phyloP scores from a whole-genome alignment of 2,329 filamentous ascomycete genomes.

The Aspergillus sp. region DNA sequence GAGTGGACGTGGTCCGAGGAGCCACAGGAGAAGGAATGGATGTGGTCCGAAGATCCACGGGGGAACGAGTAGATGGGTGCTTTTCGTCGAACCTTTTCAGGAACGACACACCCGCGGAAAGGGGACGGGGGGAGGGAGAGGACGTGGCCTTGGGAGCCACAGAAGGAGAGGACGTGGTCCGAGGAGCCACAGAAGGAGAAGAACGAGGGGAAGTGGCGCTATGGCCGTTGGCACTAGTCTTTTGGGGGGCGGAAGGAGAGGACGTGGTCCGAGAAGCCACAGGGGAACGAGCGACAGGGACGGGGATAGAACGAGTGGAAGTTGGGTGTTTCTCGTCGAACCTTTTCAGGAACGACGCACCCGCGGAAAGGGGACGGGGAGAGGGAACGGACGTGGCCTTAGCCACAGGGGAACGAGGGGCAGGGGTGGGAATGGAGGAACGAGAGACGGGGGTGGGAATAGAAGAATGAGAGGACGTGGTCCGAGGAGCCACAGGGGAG shows the following conservation, averaged over 20 bases:
- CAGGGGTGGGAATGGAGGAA: not conserved
- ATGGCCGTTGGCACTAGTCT: too few species aligned
- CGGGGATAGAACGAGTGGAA: not conserved
- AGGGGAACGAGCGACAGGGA: not conserved
- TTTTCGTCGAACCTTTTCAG: not conserved
- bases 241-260: not conserved
- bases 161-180: not conserved
- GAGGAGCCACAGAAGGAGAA: not conserved
- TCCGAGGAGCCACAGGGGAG: not conserved
- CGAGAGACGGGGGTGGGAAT: not conserved
- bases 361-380: not conserved
- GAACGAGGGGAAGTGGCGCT: too few species aligned
- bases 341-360: not conserved
- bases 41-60: not conserved
- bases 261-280: not conserved
- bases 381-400: not conserved
- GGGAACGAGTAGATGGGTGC: not conserved
- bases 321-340: not conserved
- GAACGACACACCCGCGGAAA: not conserved
- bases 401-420: not conserved
- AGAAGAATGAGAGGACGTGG: not conserved
- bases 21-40: not conserved
- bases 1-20: not conserved
- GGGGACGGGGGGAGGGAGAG: not conserved
- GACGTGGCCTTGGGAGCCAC: too few species aligned